These are phyloP conservation scores for Rhodomyrtus psidioides DNA, from an alignment of 441 rosid genomes.

Conservation along the genomic window DNA sequence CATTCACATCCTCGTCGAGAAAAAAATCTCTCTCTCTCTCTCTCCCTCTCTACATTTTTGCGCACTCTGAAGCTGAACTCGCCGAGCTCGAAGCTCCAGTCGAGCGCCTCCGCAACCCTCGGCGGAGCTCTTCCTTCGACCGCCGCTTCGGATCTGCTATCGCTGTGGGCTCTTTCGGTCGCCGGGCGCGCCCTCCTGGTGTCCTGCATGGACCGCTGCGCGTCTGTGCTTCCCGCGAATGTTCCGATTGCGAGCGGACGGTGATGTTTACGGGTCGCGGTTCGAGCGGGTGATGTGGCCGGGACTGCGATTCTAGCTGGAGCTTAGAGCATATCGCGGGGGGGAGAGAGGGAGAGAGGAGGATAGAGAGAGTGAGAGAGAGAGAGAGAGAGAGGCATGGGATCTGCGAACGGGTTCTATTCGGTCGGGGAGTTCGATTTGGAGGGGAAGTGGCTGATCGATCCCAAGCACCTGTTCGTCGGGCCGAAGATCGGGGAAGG, in stretches of 20 bases:
- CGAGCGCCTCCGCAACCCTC: neutral
- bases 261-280: neutral
- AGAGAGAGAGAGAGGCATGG: constrained; percentile 33
- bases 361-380: too few species aligned
- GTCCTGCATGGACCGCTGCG: neutral
- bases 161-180: neutral
- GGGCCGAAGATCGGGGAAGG: constrained; percentile 99
- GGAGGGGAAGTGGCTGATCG: constrained; percentile 81
- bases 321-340: neutral
- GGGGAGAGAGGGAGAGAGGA: too few species aligned
- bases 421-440: constrained; percentile 45
- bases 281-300: neutral
- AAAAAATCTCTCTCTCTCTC: too few species aligned
- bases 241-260: neutral
- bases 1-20: neutral
- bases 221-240: neutral
- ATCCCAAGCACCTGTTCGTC: constrained; percentile 82
- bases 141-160: neutral
- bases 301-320: neutral
- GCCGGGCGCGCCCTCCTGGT: neutral
- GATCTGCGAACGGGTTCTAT: constrained; percentile 67
- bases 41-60: neutral
- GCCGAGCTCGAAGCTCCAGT: neutral
- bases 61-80: neutral
- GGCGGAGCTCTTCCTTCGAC: neutral